Evolutionary conservation across 148 eudicot species (phyloP).

Genomic region (Heliosperma pusillum): DNA sequence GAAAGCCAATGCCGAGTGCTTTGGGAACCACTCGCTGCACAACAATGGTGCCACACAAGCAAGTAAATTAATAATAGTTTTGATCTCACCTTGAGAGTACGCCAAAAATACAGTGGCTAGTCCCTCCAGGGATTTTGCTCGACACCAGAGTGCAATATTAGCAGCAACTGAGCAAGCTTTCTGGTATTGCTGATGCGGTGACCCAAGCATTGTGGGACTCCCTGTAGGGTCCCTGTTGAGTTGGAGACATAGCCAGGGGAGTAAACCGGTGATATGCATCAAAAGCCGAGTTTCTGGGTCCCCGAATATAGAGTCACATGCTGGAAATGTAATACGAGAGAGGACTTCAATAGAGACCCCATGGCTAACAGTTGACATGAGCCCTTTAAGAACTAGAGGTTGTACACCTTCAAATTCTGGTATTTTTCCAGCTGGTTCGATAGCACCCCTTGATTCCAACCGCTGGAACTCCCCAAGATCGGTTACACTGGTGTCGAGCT

Average conservation of each 20-base stretch:
- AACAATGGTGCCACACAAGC: constrained; percentile 86
- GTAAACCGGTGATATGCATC: constrained; percentile 92
- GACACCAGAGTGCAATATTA: constrained; percentile 84
- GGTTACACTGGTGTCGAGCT: constrained; percentile 52
- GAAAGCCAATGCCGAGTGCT: constrained; percentile 89
- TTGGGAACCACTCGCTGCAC: constrained; percentile 93
- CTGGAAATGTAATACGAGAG: constrained; percentile 79
- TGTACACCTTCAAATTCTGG: constrained; percentile 98
- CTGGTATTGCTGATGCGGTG: constrained; percentile 70
- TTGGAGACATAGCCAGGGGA: constrained; percentile 96
- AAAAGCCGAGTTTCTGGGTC: constrained; percentile 83
- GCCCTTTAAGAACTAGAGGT: constrained; percentile 95
- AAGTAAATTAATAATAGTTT: constrained; percentile 74
- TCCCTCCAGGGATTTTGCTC: constrained; percentile 75
- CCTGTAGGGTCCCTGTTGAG: constrained; percentile 68
- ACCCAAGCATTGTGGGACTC: constrained; percentile 54
- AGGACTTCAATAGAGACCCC: constrained; percentile 86
- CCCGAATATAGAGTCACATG: constrained; percentile 93
- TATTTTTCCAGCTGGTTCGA: constrained; percentile 56
- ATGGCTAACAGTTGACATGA: constrained; percentile 90
- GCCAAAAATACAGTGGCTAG: constrained; percentile 79
- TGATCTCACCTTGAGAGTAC: constrained; percentile 79
- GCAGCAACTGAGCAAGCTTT: constrained; percentile 88
- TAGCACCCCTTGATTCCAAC: constrained; percentile 52
- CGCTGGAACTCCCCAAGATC: constrained; percentile 70